A percentile compares a stretch with the other conserved stretches of the same genome.
Conservation (phyloP, 2,329 filamentous ascomycete species). For the Annulohypoxylon truncatum region DNA sequence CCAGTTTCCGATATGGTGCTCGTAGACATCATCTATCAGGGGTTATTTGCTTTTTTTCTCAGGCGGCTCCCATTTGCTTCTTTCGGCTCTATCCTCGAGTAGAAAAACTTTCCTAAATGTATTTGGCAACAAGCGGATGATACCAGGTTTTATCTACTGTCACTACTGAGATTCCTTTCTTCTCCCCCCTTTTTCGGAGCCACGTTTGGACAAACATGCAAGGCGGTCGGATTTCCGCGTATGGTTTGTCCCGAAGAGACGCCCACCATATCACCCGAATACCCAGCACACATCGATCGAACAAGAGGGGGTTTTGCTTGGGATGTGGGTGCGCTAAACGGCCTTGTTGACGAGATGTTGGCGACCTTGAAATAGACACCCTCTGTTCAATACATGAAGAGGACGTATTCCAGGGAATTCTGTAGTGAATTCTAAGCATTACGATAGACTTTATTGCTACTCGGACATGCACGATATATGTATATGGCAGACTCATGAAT, state of each 20-base stretch:
- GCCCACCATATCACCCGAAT: conserved; percentile 24
- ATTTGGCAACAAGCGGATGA: conserved; percentile 15
- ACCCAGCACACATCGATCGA: conserved; percentile 9
- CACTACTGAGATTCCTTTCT: conserved; percentile 26
- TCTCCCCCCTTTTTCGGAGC: not conserved
- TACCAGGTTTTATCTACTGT: conserved; percentile 30
- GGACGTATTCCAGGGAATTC: conserved; percentile 12
- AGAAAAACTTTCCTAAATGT: conserved; percentile 9
- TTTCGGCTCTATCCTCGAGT: conserved; percentile 15
- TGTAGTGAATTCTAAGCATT: conserved; percentile 18
- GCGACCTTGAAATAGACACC: not conserved
- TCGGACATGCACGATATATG: conserved; percentile 28
- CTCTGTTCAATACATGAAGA: conserved; percentile 6
- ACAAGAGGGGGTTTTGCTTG: not conserved
- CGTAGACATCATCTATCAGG: conserved; percentile 26
- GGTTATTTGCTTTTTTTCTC: conserved; percentile 11
- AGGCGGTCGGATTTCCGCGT: conserved; percentile 2
- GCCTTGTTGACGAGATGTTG: conserved; percentile 1
- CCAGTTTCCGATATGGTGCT: conserved; percentile 32
- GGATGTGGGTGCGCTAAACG: conserved; percentile 8
- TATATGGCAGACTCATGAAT: conserved; percentile 31
- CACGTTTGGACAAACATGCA: conserved; percentile 2
- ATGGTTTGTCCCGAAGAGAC: conserved; percentile 1
- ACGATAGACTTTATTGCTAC: conserved; percentile 23
- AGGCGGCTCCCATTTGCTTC: conserved; percentile 3